phyloP scores from a whole-genome alignment of 225 moss, liverwort and hornwort genomes.

The Sphagnum tenellum region DNA sequence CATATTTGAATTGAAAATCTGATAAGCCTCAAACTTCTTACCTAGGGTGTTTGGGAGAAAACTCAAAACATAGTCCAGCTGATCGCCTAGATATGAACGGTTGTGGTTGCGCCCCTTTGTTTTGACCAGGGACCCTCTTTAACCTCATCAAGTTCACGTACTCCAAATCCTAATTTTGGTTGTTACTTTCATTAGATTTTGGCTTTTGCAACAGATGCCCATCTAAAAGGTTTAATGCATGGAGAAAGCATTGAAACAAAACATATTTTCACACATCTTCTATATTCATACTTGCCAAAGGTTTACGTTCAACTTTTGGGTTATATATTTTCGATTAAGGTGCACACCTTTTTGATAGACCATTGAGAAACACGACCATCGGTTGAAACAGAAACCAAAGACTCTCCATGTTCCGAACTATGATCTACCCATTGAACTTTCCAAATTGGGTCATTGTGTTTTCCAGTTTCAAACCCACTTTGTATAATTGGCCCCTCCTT shows the following conservation, averaged over 20 bases:
- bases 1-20: neutral
- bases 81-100: constrained; percentile 90
- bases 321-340: neutral
- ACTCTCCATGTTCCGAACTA: constrained; percentile 72
- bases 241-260: no score
- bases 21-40: constrained; percentile 7
- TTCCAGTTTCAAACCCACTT: constrained; percentile 69
- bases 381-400: constrained; percentile 81
- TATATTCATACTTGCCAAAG: no score
- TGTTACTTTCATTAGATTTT: neutral
- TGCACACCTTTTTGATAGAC: constrained; percentile 78
- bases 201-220: no score
- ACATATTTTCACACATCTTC: no score
- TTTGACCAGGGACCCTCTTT: constrained; percentile 65
- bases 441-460: constrained; percentile 90
- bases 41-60: constrained; percentile 73
- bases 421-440: constrained; percentile 92
- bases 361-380: constrained; percentile 96
- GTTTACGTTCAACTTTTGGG: no score
- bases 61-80: constrained; percentile 91
- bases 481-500: constrained; percentile 76
- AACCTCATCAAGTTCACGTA: constrained; percentile 77
- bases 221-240: neutral
- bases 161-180: constrained; percentile 80
- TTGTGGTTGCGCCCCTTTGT: constrained; percentile 81